Evolutionary conservation across 768 basidiomycete genomes (phyloP).

Genomic region (Daedalea quercina): DNA sequence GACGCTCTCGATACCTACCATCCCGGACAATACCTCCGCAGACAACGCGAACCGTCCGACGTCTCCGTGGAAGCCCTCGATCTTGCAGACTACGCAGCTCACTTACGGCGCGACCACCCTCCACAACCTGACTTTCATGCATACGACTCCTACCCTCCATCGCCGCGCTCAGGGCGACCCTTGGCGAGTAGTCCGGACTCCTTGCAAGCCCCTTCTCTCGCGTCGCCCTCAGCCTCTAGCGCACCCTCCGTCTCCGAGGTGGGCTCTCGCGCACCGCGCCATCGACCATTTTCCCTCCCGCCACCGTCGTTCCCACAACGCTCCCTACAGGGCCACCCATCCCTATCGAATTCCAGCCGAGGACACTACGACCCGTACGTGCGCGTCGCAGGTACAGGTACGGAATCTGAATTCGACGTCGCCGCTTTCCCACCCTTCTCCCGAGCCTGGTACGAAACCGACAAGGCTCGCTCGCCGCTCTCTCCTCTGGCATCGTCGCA

Average conservation of each 20-base stretch:
- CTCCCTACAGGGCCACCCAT: constrained; percentile 17
- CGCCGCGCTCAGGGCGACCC: constrained; percentile 14
- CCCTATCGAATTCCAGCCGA: constrained; percentile 4
- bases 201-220: constrained; percentile 30
- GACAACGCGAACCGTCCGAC: constrained; percentile 47
- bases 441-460: constrained; percentile 49
- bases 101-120: constrained; percentile 33
- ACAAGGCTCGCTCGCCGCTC: constrained; percentile 8
- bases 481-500: constrained; percentile 5
- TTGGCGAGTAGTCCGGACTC: constrained; percentile 16
- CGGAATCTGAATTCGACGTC: constrained; percentile 47
- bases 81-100: constrained; percentile 61
- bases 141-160: constrained; percentile 27
- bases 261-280: constrained; percentile 20
- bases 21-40: constrained; percentile 11
- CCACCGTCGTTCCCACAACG: constrained; percentile 24
- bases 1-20: constrained; percentile 15
- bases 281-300: constrained; percentile 45
- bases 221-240: constrained; percentile 33
- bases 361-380: constrained; percentile 7
- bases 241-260: constrained; percentile 10
- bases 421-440: constrained; percentile 62
- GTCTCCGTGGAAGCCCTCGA: constrained; percentile 66
- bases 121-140: constrained; percentile 17
- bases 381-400: constrained; percentile 7